These are phyloP conservation scores for Fistulifera solaris DNA, from an alignment of 108 stramenopile species.

Conservation along the genomic window DNA sequence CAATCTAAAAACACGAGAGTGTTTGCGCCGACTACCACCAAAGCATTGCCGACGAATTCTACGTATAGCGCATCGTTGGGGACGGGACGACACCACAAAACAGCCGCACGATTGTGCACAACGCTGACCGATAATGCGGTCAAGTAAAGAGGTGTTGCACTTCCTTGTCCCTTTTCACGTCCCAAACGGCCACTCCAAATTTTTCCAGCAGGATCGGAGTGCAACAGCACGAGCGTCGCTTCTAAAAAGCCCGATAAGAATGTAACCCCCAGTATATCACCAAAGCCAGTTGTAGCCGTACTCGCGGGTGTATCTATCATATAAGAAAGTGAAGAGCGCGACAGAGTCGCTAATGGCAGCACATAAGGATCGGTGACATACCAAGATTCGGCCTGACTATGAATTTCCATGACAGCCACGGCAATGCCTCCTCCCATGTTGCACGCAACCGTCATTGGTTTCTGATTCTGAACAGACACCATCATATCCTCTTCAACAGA, in stretches of 20 bases:
- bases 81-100: conserved; percentile 71
- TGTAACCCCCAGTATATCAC: conserved; percentile 50
- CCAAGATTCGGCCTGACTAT: conserved; percentile 7
- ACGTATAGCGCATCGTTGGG: conserved; percentile 62
- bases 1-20: conserved; percentile 45
- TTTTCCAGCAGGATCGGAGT: conserved; percentile 47
- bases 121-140: conserved; percentile 73
- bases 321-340: conserved; percentile 8
- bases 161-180: conserved; percentile 32
- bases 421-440: conserved; percentile 74
- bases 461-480: conserved; percentile 26
- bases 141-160: conserved; percentile 41
- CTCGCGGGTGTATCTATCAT: conserved; percentile 7
- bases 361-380: conserved; percentile 48
- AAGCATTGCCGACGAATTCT: conserved; percentile 26
- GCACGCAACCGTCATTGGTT: conserved; percentile 41
- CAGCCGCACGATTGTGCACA: conserved; percentile 58
- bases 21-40: conserved; percentile 59
- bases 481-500: conserved; percentile 57
- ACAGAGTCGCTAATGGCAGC: conserved; percentile 46
- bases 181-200: conserved; percentile 63
- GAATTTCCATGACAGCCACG: conserved; percentile 43
- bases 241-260: conserved; percentile 73
- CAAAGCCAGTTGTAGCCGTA: conserved; percentile 55
- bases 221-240: conserved; percentile 65